Conservation (phyloP, 495 filamentous ascomycete genomes). For the Sphaerosporella brunnea region DNA sequence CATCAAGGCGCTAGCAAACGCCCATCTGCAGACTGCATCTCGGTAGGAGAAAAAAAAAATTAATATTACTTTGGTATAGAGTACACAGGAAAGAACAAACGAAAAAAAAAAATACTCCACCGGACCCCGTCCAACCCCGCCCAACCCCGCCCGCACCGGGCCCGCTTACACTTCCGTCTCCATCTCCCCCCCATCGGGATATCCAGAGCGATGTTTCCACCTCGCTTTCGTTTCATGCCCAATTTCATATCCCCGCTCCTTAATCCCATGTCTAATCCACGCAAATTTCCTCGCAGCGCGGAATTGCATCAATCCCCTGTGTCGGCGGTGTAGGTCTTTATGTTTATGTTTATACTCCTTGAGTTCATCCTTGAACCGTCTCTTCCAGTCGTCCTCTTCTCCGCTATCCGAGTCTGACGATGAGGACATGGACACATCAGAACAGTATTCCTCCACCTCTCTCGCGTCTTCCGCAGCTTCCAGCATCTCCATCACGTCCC, state of each 20-base stretch:
- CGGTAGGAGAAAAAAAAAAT: no score
- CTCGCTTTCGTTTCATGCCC: not conserved
- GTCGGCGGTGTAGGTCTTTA: constrained; percentile 44
- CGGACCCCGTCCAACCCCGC: no score
- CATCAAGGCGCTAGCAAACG: no score
- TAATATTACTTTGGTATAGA: no score
- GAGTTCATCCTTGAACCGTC: constrained; percentile 30
- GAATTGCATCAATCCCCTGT: constrained; percentile 57
- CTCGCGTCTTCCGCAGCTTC: constrained; percentile 5
- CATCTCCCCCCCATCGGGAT: not conserved
- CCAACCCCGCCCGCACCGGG: no score
- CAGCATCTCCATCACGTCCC: constrained; percentile 5
- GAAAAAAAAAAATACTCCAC: constrained; percentile 3
- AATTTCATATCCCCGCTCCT: constrained; percentile 28
- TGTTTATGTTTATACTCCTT: constrained; percentile 40
- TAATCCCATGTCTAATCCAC: constrained; percentile 50
- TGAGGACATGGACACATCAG: not conserved
- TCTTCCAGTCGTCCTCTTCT: constrained; percentile 27
- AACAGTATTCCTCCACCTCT: not conserved
- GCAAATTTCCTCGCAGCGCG: constrained; percentile 46
- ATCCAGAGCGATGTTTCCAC: not conserved
- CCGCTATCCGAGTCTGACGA: constrained; percentile 13
- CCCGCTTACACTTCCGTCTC: constrained; percentile 6
- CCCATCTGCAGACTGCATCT: no score
- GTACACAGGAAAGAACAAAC: not conserved